A percentile compares a stretch with the other conserved stretches of the same genome.
Conservation (phyloP, 2,329 filamentous ascomycete genomes). For the Colletotrichum sp. region DNA sequence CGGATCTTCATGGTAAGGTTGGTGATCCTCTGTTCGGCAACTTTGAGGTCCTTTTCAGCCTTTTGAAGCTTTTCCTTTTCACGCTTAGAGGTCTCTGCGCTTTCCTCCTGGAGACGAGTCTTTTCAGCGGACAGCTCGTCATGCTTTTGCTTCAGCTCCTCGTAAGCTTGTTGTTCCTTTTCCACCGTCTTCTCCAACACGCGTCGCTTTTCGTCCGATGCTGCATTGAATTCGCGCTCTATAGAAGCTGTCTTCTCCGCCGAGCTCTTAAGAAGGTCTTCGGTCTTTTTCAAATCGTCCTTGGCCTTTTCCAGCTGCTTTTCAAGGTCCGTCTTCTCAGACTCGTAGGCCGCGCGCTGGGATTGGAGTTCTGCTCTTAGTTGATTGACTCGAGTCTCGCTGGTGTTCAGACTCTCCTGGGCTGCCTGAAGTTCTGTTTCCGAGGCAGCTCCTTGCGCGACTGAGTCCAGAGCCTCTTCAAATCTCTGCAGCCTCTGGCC, state of each 20-base stretch:
- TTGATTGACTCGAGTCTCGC: not conserved
- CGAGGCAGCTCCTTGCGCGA: not conserved
- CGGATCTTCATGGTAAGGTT: slow-evolving; percentile 17
- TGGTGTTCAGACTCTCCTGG: not conserved
- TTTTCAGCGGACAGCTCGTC: not conserved
- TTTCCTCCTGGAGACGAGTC: not conserved
- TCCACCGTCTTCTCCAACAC: not conserved
- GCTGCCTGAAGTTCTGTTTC: not conserved
- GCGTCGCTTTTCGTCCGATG: not conserved
- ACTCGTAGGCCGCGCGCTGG: not conserved
- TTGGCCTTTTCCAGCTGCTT: not conserved
- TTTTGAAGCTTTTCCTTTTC: not conserved
- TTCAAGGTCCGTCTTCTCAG: not conserved
- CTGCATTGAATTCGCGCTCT: not conserved
- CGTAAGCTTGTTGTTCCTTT: not conserved
- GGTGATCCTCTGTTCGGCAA: slow-evolving; percentile 10
- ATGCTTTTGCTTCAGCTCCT: not conserved
- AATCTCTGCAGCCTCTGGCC: not conserved
- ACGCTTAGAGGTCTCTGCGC: not conserved
- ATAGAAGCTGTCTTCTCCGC: not conserved
- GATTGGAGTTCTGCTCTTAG: not conserved
- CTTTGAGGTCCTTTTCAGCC: not conserved
- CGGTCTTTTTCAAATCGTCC: not conserved
- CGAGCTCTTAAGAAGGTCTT: not conserved
- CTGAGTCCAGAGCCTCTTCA: not conserved